phyloP scores from a whole-genome alignment of 2,329 filamentous ascomycete species.

The Paraphoma sp. region DNA sequence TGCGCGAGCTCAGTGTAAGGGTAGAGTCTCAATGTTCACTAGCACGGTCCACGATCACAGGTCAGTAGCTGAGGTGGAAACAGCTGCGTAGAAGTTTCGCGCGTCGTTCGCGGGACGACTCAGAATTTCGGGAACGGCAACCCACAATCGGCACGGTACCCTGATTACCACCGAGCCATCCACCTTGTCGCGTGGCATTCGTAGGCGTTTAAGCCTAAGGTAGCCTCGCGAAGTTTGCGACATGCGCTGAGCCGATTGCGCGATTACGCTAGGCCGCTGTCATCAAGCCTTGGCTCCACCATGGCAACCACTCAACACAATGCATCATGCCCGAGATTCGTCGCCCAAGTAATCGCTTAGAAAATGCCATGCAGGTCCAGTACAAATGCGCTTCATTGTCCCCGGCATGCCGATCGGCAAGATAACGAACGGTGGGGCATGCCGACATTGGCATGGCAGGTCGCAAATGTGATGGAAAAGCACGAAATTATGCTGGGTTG shows the following conservation, averaged over 20 bases:
- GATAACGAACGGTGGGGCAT: slow-evolving; percentile 5
- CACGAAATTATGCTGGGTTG: not conserved
- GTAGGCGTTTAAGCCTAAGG: not conserved
- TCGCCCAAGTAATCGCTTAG: not conserved
- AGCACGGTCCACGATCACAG: too few relatives aligned
- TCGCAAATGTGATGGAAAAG: slow-evolving; percentile 2
- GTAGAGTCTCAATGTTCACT: too few relatives aligned
- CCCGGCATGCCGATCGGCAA: slow-evolving; percentile 21
- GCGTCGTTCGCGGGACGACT: not conserved
- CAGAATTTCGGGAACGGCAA: slow-evolving; percentile 1
- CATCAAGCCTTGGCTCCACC: slow-evolving; percentile 12
- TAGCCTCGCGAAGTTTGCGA: slow-evolving; percentile 19
- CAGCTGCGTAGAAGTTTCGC: not conserved
- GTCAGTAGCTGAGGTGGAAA: not conserved
- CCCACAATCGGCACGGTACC: not conserved
- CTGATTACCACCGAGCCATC: not conserved
- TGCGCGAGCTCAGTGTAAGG: not conserved
- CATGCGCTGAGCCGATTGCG: slow-evolving; percentile 26
- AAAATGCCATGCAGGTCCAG: slow-evolving; percentile 4
- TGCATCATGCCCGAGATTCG: not conserved
- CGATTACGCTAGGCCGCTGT: slow-evolving; percentile 21
- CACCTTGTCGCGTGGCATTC: slow-evolving; percentile 2
- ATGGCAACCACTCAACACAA: slow-evolving; percentile 11
- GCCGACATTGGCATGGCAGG: slow-evolving; percentile 13
- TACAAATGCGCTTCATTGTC: not conserved